These are phyloP conservation scores for Penicillium psychrofluorescens DNA, from an alignment of 495 filamentous ascomycete genomes.

Conservation along the genomic window DNA sequence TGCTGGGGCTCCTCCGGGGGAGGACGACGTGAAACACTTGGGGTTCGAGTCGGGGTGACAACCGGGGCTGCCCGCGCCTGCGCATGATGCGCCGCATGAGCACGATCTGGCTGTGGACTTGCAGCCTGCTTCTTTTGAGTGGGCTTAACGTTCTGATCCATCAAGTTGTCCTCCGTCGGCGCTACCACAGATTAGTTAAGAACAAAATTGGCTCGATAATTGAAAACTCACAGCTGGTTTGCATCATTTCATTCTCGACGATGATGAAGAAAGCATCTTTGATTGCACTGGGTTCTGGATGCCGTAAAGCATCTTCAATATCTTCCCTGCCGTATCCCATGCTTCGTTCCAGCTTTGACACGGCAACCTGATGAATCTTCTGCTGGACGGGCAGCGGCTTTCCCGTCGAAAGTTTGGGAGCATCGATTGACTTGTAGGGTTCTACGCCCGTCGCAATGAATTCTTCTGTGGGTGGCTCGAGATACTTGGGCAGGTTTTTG, in stretches of 20 bases:
- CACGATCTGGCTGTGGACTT: constrained; percentile 12
- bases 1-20: constrained; percentile 18
- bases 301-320: constrained; percentile 85
- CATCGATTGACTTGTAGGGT: constrained; percentile 78
- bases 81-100: constrained; percentile 12
- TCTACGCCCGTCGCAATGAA: constrained; percentile 91
- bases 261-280: constrained; percentile 99
- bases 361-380: constrained; percentile 84
- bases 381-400: constrained; percentile 73
- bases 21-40: constrained; percentile 22
- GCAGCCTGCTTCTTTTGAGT: constrained; percentile 14
- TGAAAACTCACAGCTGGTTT: constrained; percentile 64
- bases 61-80: constrained; percentile 13
- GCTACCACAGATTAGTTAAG: constrained; percentile 11
- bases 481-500: constrained; percentile 74
- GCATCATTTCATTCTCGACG: constrained; percentile 96
- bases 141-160: constrained; percentile 13
- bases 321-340: constrained; percentile 96
- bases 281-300: constrained; percentile 91
- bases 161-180: constrained; percentile 34
- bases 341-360: constrained; percentile 89
- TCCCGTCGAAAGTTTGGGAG: constrained; percentile 65
- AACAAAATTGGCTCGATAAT: no score
- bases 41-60: constrained; percentile 10
- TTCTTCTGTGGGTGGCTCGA: constrained; percentile 85